Conservation (phyloP, 1,284 basidiomycete species). For the Bjerkandera adusta region DNA sequence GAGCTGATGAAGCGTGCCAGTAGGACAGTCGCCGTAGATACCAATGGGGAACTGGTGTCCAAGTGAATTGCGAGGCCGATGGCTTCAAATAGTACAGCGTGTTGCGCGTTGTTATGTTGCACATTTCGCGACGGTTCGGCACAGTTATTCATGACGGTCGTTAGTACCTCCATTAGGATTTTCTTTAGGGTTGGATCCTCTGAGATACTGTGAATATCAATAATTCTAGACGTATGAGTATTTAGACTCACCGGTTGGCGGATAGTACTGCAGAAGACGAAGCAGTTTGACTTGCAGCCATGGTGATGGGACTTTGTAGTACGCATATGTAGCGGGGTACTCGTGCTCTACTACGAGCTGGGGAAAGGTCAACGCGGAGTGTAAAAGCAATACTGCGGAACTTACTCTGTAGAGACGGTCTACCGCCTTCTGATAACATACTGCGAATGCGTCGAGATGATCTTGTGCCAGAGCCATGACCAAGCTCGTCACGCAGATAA, state of each 20-base stretch:
- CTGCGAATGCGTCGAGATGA: constrained; percentile 84
- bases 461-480: constrained; percentile 97
- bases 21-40: constrained; percentile 87
- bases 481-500: constrained; percentile 89
- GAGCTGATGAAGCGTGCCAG: constrained; percentile 96
- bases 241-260: constrained; percentile 73
- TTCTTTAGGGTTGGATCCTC: constrained; percentile 82
- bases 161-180: constrained; percentile 82
- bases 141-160: constrained; percentile 90
- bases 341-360: constrained; percentile 92
- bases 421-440: constrained; percentile 94
- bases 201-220: constrained; percentile 29
- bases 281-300: constrained; percentile 98
- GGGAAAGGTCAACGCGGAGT: constrained; percentile 17
- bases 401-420: constrained; percentile 83
- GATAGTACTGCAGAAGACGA: constrained; percentile 92
- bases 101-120: constrained; percentile 98
- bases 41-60: constrained; percentile 88
- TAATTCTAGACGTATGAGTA: neutral
- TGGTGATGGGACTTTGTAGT: constrained; percentile 96
- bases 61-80: constrained; percentile 97
- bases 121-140: constrained; percentile 93
- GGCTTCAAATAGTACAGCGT: constrained; percentile 97
- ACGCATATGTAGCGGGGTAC: constrained; percentile 86
- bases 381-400: constrained; percentile 11